Conservation (phyloP, 768 basidiomycete genomes). For the Agrocybe praecox region DNA sequence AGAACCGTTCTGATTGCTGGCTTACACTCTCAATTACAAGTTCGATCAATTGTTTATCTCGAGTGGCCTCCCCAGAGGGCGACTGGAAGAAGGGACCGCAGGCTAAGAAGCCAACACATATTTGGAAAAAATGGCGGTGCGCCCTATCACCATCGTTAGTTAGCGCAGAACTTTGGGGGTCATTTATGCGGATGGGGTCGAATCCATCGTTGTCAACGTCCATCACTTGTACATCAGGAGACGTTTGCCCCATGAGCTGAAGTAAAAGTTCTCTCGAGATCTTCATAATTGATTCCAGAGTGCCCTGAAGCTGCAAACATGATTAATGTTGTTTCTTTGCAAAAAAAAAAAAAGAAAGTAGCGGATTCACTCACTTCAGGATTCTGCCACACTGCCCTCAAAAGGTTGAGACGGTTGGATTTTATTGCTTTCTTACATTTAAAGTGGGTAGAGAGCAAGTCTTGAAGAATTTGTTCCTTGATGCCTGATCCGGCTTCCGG, state of each 20-base stretch:
- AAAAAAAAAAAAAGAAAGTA: not conserved
- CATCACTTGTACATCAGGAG: constrained; percentile 20
- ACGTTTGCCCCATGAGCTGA: constrained; percentile 30
- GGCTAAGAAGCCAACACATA: constrained; percentile 63
- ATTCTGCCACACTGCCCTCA: constrained; percentile 66
- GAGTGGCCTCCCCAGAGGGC: constrained; percentile 55
- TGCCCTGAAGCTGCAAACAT: constrained; percentile 53
- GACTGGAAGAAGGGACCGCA: constrained; percentile 67
- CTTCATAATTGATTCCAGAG: constrained; percentile 27
- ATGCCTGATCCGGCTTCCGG: constrained; percentile 62
- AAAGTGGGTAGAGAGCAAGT: constrained; percentile 27
- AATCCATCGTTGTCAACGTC: constrained; percentile 58
- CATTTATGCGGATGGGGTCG: constrained; percentile 47
- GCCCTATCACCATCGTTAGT: constrained; percentile 26
- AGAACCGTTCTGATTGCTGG: constrained; percentile 49
- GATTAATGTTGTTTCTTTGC: not conserved
- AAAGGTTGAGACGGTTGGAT: constrained; percentile 41
- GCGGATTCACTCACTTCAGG: constrained; percentile 56
- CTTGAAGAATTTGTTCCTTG: constrained; percentile 50
- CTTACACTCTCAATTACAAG: constrained; percentile 49
- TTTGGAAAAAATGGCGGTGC: constrained; percentile 40
- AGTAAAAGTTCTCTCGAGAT: constrained; percentile 46
- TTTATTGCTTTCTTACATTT: constrained; percentile 6
- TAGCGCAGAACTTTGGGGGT: constrained; percentile 30
- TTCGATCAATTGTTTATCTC: constrained; percentile 62